Evolutionary conservation across 192 early-diverging fungal genomes (phyloP).

Genomic region (Rhizoclosmatium sp.): DNA sequence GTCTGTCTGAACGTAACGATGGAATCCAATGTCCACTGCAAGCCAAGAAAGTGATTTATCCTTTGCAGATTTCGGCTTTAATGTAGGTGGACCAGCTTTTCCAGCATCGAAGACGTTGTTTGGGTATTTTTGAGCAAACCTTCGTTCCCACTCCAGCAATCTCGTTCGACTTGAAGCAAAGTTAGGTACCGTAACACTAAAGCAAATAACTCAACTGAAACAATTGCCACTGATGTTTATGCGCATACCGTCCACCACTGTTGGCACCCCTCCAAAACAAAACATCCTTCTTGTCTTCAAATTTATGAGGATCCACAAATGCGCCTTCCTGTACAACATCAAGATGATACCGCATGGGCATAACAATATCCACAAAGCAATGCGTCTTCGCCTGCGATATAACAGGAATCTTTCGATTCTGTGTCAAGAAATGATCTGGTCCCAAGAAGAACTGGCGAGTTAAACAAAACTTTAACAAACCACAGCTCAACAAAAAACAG

Average conservation of each 20-base stretch:
- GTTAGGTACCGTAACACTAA: no score
- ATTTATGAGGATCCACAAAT: neutral
- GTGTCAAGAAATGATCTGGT: neutral
- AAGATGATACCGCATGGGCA: slow-evolving; percentile 14
- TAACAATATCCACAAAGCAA: slow-evolving; percentile 21
- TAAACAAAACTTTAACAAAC: no score
- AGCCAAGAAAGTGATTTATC: slow-evolving; percentile 10
- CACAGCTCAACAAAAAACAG: neutral
- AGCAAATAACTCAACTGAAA: neutral
- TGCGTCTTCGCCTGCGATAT: slow-evolving; percentile 25
- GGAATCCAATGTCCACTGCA: slow-evolving; percentile 20
- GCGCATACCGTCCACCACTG: slow-evolving; percentile 7
- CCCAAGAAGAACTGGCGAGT: slow-evolving; percentile 7
- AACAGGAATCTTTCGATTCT: slow-evolving; percentile 17
- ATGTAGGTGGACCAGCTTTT: neutral
- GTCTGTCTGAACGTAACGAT: neutral
- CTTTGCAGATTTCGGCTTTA: neutral
- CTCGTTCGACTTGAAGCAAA: slow-evolving; percentile 3
- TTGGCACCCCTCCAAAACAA: slow-evolving; percentile 31
- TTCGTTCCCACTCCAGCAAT: slow-evolving; percentile 11
- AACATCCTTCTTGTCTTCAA: slow-evolving; percentile 16
- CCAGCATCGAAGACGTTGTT: slow-evolving; percentile 14
- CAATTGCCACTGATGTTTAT: neutral
- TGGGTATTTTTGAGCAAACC: neutral
- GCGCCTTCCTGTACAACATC: neutral